Evolutionary conservation across 345 rosid genomes (phyloP).

Genomic region (Garcia nutans): DNA sequence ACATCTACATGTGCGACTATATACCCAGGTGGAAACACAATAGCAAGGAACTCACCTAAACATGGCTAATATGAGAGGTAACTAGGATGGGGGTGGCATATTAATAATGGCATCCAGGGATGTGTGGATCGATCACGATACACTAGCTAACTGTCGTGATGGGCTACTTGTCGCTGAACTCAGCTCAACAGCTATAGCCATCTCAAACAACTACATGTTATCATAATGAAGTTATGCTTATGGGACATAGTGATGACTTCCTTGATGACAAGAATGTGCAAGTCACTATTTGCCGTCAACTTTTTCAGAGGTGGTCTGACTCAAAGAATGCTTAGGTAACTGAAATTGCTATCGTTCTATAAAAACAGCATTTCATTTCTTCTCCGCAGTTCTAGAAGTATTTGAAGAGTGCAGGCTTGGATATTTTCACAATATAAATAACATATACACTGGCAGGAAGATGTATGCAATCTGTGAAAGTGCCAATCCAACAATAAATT

Average conservation of each 20-base stretch:
- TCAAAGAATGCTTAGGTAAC: constrained; percentile 37
- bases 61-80: constrained; percentile 17
- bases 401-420: constrained; percentile 15
- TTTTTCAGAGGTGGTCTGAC: constrained; percentile 26
- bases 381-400: neutral
- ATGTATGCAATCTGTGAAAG: constrained; percentile 22
- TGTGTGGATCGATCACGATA: constrained; percentile 28
- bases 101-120: constrained; percentile 17
- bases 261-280: constrained; percentile 20
- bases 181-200: constrained; percentile 26
- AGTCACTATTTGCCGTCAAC: constrained; percentile 30
- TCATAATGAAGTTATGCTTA: constrained; percentile 33
- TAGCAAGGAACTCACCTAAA: constrained; percentile 13
- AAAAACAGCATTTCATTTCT: neutral
- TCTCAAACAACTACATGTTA: constrained; percentile 31
- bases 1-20: constrained; percentile 23
- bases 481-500: constrained; percentile 24
- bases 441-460: constrained; percentile 20
- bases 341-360: neutral
- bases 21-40: constrained; percentile 18
- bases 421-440: constrained; percentile 24
- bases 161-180: constrained; percentile 23
- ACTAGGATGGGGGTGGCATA: constrained; percentile 29
- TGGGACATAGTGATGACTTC: constrained; percentile 33
- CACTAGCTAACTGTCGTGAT: constrained; percentile 26